These are phyloP conservation scores for Cryptosporidium ryanae DNA, from an alignment of 169 alveolate genomes.

Conservation along the genomic window DNA sequence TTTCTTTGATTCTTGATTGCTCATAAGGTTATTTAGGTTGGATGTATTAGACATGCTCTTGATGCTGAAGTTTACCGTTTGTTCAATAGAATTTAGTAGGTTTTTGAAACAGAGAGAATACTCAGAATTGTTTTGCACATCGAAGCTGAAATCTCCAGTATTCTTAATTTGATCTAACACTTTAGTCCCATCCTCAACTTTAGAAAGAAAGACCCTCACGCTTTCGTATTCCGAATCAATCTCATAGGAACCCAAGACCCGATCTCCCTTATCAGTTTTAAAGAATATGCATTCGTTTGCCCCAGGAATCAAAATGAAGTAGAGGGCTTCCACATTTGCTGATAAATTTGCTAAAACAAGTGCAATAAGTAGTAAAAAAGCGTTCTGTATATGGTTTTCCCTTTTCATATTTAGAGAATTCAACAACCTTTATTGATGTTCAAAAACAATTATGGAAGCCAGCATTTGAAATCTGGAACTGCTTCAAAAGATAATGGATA, in stretches of 20 bases:
- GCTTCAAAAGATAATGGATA: too few relatives aligned
- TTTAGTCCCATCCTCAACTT: neutral
- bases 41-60: constrained; percentile 9
- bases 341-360: neutral
- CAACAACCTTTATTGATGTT: too few relatives aligned
- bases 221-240: constrained; percentile 39
- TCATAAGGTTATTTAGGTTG: constrained; percentile 27
- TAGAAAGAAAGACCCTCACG: constrained; percentile 36
- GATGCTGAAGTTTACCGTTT: constrained; percentile 50
- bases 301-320: constrained; percentile 29
- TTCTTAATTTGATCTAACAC: constrained; percentile 36
- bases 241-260: constrained; percentile 49
- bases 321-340: constrained; percentile 28
- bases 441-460: too few relatives aligned
- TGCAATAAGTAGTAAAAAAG: neutral
- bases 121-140: neutral
- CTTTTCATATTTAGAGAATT: too few relatives aligned
- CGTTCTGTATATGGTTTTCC: neutral
- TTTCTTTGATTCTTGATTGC: constrained; percentile 35
- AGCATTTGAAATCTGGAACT: too few relatives aligned
- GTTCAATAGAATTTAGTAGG: constrained; percentile 44
- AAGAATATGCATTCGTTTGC: constrained; percentile 54
- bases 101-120: constrained; percentile 50
- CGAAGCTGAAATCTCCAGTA: constrained; percentile 39
- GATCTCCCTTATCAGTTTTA: constrained; percentile 21